phyloP scores from a whole-genome alignment of 1,284 basidiomycete species.

The Puccinia hordei region DNA sequence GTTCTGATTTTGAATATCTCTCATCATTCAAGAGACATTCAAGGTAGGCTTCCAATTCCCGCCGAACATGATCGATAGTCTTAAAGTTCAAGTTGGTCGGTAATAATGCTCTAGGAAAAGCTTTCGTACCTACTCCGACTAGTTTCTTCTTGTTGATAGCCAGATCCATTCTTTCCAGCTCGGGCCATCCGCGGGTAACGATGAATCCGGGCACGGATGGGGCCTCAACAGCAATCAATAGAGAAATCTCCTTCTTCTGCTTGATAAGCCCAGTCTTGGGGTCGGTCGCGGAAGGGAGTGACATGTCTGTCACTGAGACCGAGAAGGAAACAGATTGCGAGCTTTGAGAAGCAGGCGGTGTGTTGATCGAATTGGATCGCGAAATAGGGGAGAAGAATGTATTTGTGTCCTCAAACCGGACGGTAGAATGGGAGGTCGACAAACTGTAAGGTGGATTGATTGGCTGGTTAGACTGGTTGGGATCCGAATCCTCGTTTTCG shows the following conservation, averaged over 20 bases:
- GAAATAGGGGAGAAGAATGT: slow-evolving; percentile 2
- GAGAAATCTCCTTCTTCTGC: slow-evolving; percentile 29
- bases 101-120: slow-evolving; percentile 48
- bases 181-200: slow-evolving; percentile 41
- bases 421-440: neutral
- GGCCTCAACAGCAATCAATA: slow-evolving; percentile 48
- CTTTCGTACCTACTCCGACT: slow-evolving; percentile 41
- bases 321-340: slow-evolving; percentile 20
- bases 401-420: neutral
- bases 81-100: slow-evolving; percentile 44
- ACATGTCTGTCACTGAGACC: slow-evolving; percentile 47
- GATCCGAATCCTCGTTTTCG: slow-evolving; percentile 14
- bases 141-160: slow-evolving; percentile 37
- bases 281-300: slow-evolving; percentile 39
- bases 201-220: slow-evolving; percentile 39
- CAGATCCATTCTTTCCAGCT: slow-evolving; percentile 45
- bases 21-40: slow-evolving; percentile 39
- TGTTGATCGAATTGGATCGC: neutral
- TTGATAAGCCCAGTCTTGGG: slow-evolving; percentile 36
- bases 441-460: neutral
- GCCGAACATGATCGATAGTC: slow-evolving; percentile 31
- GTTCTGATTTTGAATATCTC: slow-evolving; percentile 44
- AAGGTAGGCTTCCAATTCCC: slow-evolving; percentile 41
- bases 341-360: neutral
- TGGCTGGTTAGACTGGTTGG: neutral